Percentiles rank a stretch among this genome's conserved stretches.
These are phyloP conservation scores for Rostrohypoxylon terebratum DNA, from an alignment of 495 filamentous ascomycete species.

Conservation along the genomic window DNA sequence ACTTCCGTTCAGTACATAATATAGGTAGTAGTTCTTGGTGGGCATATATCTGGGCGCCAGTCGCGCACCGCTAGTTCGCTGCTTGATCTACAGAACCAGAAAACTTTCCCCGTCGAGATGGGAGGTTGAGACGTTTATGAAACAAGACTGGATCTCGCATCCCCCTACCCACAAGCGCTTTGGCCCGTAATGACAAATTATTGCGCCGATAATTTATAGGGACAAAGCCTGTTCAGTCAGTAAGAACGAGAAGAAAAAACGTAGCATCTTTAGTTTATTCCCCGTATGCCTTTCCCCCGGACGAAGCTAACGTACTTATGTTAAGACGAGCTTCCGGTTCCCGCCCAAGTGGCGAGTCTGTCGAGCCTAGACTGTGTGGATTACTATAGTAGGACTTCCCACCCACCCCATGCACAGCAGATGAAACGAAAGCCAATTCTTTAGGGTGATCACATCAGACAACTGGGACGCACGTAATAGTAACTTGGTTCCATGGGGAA, in stretches of 20 bases:
- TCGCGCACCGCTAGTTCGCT: constrained; percentile 1
- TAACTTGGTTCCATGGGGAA: constrained; percentile 9
- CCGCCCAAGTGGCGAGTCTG: constrained; percentile 5
- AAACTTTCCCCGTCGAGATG: not conserved
- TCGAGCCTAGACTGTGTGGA: constrained; percentile 20
- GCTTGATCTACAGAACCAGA: constrained; percentile 20
- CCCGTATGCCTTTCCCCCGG: constrained; percentile 17
- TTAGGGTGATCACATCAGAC: constrained; percentile 13
- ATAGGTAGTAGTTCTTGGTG: not conserved
- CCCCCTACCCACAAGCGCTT: constrained; percentile 24
- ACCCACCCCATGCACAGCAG: constrained; percentile 4
- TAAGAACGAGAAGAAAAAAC: not conserved
- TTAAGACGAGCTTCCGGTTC: constrained; percentile 6
- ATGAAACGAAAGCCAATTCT: constrained; percentile 36
- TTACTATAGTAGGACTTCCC: not conserved
- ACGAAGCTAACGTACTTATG: constrained; percentile 14
- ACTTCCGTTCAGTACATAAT: not conserved
- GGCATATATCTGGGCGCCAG: constrained; percentile 7
- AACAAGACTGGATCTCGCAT: constrained; percentile 28
- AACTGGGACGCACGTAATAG: constrained; percentile 24
- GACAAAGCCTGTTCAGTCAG: not conserved
- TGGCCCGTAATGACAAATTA: constrained; percentile 27
- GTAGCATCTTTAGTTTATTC: constrained; percentile 14
- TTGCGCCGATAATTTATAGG: not conserved
- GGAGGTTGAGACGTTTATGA: constrained; percentile 43